Evolutionary conservation across 345 rosid species (phyloP).

Genomic region (Hevea brasiliensis): DNA sequence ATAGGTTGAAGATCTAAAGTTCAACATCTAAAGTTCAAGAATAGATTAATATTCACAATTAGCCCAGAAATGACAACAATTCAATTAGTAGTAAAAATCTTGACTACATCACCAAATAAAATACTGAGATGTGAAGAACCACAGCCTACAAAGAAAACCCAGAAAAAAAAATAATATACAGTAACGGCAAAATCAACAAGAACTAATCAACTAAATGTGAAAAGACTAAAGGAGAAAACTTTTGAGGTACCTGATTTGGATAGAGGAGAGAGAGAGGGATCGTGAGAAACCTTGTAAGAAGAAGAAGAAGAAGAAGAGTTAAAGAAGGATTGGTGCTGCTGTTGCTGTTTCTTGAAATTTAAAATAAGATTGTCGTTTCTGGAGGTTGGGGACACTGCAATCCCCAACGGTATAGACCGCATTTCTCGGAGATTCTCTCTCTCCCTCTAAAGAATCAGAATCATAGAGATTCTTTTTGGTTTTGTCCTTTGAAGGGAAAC

Average conservation of each 20-base stretch:
- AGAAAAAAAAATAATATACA: background rate
- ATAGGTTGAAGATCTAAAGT: background rate
- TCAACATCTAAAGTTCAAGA: background rate
- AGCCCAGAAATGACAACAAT: background rate
- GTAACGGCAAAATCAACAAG: background rate
- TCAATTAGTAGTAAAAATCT: background rate
- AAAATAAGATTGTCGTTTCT: constrained; percentile 24
- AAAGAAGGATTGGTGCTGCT: background rate
- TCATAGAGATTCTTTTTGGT: constrained; percentile 14
- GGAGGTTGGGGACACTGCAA: constrained; percentile 44
- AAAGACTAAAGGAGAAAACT: background rate
- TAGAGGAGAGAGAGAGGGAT: constrained; percentile 18
- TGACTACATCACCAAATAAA: background rate
- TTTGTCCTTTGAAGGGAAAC: background rate
- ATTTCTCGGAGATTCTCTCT: constrained; percentile 37
- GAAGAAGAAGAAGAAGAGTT: constrained; percentile 5
- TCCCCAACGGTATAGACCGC: constrained; percentile 71
- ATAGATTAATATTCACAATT: background rate
- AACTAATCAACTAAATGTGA: background rate
- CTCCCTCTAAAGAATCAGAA: constrained; percentile 3
- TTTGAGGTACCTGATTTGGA: constrained; percentile 43
- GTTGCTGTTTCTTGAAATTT: constrained; percentile 31
- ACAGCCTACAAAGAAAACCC: constrained; percentile 5
- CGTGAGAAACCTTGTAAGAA: constrained; percentile 37
- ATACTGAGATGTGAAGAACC: background rate